These are phyloP conservation scores for Diaporthe sp. DNA, from an alignment of 2,329 filamentous ascomycete species.

Conservation along the genomic window DNA sequence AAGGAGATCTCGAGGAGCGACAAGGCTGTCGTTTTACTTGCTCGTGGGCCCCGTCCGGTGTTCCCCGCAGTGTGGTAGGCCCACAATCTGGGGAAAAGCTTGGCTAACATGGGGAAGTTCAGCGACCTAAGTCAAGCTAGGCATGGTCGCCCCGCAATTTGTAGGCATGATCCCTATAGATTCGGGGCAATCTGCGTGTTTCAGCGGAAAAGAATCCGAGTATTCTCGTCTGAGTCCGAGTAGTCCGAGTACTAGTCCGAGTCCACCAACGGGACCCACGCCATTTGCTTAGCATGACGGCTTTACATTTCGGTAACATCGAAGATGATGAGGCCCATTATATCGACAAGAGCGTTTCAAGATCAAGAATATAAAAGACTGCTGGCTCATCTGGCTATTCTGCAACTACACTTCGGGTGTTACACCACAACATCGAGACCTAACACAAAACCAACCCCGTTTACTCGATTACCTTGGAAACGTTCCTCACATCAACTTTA, in stretches of 20 bases:
- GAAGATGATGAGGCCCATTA: no score
- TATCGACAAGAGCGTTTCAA: background rate
- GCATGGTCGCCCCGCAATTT: background rate
- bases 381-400: background rate
- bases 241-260: background rate
- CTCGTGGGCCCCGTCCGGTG: background rate
- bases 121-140: background rate
- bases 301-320: no score
- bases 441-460: background rate
- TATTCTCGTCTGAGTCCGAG: background rate
- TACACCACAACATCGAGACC: background rate
- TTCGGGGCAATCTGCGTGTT: background rate
- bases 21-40: background rate
- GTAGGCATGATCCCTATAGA: no score
- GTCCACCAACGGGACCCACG: background rate
- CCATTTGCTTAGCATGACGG: no score
- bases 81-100: background rate
- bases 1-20: background rate
- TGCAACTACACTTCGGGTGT: background rate
- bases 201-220: background rate
- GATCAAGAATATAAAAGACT: background rate
- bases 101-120: background rate
- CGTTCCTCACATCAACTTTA: background rate
- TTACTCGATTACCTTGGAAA: no score
- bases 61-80: background rate